Evolutionary conservation across 768 basidiomycete species (phyloP), one percentile per base, ranked within the genome.

Genomic region (Naganishia vishniacii): DNA sequence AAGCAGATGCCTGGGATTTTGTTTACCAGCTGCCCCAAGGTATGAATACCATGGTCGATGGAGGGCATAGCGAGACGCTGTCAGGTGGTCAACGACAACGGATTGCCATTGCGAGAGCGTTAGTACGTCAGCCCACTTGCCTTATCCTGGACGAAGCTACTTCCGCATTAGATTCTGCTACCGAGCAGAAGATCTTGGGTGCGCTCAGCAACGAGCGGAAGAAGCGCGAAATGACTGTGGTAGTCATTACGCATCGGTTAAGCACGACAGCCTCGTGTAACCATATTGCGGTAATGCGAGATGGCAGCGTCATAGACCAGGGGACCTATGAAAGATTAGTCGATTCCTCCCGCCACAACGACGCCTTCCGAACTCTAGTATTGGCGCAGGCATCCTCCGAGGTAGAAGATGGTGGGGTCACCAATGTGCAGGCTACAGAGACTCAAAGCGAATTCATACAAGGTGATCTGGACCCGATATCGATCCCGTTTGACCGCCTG

Each of bases 1-100:
- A 71, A 44, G 75, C 76, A 13, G 70, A 77, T 34, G 76, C 76
- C 0, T 73, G 71, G 71, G 69, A 72, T 5, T 77, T 77, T 41
- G 76, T 77, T 3, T 28, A 40, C 5, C 58, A 65, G n/a, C 62
- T 77, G 12, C 75, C 76, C 0, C 64, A 72, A 13, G 76, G 75
- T 5, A 53, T 75, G 31, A 58, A 73, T 25, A 74, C 74, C 9
- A 32, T 68, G 7, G 67, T 77, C 32, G 49, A 64, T 3, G 73
- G 73, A 18, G 72, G 70, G 8, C 66, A 69, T 25, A 71, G 71
- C 0, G 75, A 74, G n/a, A 70, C 74, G 13, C 63, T 77, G 0
- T 72, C 70, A 12, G 76, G 76, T n/a, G 76, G 59, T 13, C 59
- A 60, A 26, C 28, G 41, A 44, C 59, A 60, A 25, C 59, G 59